These are phyloP conservation scores for Galeopsis tetrahit DNA, from an alignment of 257 asterid species.

Conservation along the genomic window DNA sequence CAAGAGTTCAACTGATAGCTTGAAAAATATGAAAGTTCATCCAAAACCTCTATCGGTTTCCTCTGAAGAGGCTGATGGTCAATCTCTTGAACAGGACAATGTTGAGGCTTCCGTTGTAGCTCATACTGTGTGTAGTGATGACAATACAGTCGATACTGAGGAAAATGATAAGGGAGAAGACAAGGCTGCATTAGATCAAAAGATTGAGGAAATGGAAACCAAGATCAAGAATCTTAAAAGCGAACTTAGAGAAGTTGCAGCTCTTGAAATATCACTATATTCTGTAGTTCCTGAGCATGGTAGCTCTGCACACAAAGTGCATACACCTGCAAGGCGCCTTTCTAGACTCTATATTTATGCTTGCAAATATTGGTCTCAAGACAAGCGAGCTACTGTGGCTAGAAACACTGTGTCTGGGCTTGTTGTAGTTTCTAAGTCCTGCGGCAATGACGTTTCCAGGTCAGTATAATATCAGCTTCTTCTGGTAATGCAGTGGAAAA, in stretches of 20 bases:
- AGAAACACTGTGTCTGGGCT: slow-evolving; percentile 86
- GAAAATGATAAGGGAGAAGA: slow-evolving; percentile 48
- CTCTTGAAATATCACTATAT: slow-evolving; percentile 89
- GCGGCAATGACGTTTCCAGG: slow-evolving; percentile 95
- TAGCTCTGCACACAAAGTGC: slow-evolving; percentile 92
- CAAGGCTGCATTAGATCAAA: slow-evolving; percentile 47
- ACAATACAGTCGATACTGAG: slow-evolving; percentile 46
- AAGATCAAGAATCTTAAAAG: slow-evolving; percentile 77
- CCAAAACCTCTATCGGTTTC: slow-evolving; percentile 65
- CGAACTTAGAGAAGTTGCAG: slow-evolving; percentile 94
- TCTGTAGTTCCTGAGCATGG: slow-evolving; percentile 96
- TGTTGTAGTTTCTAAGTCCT: slow-evolving; percentile 82
- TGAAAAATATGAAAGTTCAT: slow-evolving; percentile 65
- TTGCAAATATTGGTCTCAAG: slow-evolving; percentile 80
- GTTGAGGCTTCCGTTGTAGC: slow-evolving; percentile 55
- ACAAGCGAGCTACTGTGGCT: slow-evolving; percentile 81
- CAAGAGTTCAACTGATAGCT: slow-evolving; percentile 48
- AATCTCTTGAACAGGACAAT: slow-evolving; percentile 48
- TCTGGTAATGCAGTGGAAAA: slow-evolving; percentile 30
- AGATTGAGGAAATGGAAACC: slow-evolving; percentile 81
- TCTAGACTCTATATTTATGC: slow-evolving; percentile 84
- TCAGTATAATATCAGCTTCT: slow-evolving; percentile 38
- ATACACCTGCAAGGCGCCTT: slow-evolving; percentile 94
- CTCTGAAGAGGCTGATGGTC: slow-evolving; percentile 56
- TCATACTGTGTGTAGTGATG: slow-evolving; percentile 55